Base-by-base conservation (phyloP, 495 filamentous ascomycete species). In the Penicillium daleae region DNA sequence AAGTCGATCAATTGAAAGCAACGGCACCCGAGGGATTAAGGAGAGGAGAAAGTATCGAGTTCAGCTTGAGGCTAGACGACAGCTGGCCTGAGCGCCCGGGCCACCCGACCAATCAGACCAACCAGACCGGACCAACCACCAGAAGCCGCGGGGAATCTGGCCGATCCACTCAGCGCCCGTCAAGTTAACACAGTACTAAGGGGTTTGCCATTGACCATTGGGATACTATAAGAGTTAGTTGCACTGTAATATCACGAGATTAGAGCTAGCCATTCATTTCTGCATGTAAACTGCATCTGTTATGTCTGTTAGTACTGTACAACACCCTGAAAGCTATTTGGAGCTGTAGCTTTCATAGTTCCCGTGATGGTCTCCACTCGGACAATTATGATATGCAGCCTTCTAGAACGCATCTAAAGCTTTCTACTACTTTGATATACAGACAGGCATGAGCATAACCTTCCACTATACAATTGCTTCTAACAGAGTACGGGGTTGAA, bases 21-120 rank as follows among this genome's bases (percentile, higher is more conserved):
- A 53, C 60, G 62, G 65, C 57, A 62, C 61, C 62, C 54, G 65
- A 65, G 49, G 49, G 49, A 52, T 52, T 52, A 52, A 52, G 49
- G 49, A 32, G 49, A 32, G 49, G 29, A 52, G 49, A 52, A 52
- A 52, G 29, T 21, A 46, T 2, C 31, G 8, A 62, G 62, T 58
- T 32, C 42, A 46, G 26, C 39, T 46, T 48, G 26, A 48, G 21
- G 42, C 40, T 59, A 53, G 54, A 67, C 57, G 68, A 63, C 60
- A 71, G 63, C 66, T 73, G 68, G 66, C 68, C 71, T 67, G 63
- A 71, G 68, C 68, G 65, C 59, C 31, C 56, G 56, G 48, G 29
- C 67, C 69, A 70, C 69, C 69, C 69, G 61, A 62, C 60, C 51
- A 54, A 60, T 50, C 59, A 37, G 56, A 29, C 58, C 46, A 60